Evolutionary conservation across 768 basidiomycete species (phyloP).

Genomic region (Rhodotorula kratochvilovae): DNA sequence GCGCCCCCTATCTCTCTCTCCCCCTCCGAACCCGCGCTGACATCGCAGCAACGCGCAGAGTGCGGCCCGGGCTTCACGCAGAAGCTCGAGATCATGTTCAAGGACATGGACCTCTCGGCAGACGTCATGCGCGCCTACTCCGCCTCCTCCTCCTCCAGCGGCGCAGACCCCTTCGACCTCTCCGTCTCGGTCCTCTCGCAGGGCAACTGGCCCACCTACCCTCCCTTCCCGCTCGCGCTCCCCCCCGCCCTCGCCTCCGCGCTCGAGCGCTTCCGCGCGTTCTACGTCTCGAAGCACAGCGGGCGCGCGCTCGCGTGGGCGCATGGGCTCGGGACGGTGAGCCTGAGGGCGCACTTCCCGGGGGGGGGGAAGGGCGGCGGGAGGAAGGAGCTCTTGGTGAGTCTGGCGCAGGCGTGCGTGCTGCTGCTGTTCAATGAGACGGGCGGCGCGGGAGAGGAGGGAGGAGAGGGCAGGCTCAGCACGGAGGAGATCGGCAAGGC

Average conservation of each 20-base stretch:
- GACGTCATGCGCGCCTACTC: constrained; percentile 69
- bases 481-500: constrained; percentile 65
- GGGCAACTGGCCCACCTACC: constrained; percentile 70
- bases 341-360: constrained; percentile 65
- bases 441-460: constrained; percentile 8
- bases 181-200: constrained; percentile 77
- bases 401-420: constrained; percentile 82
- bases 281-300: constrained; percentile 74
- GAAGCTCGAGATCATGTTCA: constrained; percentile 90
- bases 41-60: constrained; percentile 53
- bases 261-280: constrained; percentile 59
- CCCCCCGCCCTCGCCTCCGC: constrained; percentile 67
- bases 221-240: constrained; percentile 51
- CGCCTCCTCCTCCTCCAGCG: constrained; percentile 10
- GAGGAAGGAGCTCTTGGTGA: constrained; percentile 81
- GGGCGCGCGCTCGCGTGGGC: constrained; percentile 77
- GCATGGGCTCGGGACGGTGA: constrained; percentile 77
- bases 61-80: constrained; percentile 88
- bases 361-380: constrained; percentile 37
- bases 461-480: constrained; percentile 53
- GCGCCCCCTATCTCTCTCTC: constrained; percentile 47
- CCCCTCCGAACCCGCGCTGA: fast-evolving
- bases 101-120: constrained; percentile 53
- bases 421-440: constrained; percentile 75
- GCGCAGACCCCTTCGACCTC: constrained; percentile 52